Evolutionary conservation across 116 monocot genomes (phyloP).

Genomic region (Trichopus zeylanicus): DNA sequence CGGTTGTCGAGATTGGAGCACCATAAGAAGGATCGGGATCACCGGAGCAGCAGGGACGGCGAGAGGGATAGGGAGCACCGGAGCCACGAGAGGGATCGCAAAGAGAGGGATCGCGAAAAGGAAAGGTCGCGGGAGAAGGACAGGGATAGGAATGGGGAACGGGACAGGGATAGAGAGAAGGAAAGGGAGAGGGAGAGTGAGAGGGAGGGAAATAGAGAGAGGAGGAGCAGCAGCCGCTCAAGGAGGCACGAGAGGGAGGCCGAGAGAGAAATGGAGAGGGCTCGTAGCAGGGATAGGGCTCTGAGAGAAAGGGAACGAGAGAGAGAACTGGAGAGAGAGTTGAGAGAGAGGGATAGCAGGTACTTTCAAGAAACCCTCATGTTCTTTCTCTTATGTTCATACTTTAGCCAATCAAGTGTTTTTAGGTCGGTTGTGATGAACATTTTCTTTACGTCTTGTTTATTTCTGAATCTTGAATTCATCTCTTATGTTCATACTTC

Average conservation of each 20-base stretch:
- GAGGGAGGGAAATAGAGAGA: neutral
- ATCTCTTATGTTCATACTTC: no score
- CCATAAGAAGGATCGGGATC: slow-evolving; percentile 12
- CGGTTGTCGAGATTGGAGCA: neutral
- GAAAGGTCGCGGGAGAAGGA: slow-evolving; percentile 15
- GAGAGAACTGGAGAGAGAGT: slow-evolving; percentile 9
- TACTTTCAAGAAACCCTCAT: no score
- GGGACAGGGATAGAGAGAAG: neutral
- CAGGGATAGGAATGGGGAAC: neutral
- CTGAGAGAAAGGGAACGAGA: slow-evolving; percentile 16
- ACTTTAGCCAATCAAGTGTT: no score
- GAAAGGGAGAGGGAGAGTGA: slow-evolving; percentile 2
- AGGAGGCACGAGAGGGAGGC: slow-evolving; percentile 13
- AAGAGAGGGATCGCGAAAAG: neutral
- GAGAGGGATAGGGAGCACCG: neutral
- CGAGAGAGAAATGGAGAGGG: slow-evolving; percentile 12
- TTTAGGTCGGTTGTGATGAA: no score
- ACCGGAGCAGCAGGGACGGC: slow-evolving; percentile 13
- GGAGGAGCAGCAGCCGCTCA: slow-evolving; percentile 3
- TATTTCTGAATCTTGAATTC: no score
- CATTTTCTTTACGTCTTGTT: no score
- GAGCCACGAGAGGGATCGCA: neutral
- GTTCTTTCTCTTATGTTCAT: no score
- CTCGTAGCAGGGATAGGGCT: slow-evolving; percentile 12
- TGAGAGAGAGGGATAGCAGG: slow-evolving; percentile 10